A percentile compares a stretch with the other conserved stretches of the same genome.
These are phyloP conservation scores for Hortaea werneckii DNA, from an alignment of 2,329 filamentous ascomycete species.

Conservation along the genomic window DNA sequence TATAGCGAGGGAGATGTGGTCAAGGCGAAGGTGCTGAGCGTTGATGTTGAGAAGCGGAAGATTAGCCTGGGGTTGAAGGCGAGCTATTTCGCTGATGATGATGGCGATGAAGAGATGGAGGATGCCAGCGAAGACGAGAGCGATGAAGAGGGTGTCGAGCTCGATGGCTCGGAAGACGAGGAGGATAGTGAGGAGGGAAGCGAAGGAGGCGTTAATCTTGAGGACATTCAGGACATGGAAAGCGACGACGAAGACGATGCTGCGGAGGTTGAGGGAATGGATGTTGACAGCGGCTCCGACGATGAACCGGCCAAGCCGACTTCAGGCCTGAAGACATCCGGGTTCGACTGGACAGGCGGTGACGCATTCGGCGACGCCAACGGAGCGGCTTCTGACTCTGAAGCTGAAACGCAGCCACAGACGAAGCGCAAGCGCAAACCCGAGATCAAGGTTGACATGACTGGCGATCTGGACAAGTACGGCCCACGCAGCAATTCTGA, in stretches of 20 bases:
- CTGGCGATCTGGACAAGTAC: slow-evolving; percentile 79
- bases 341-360: slow-evolving; percentile 81
- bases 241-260: slow-evolving; percentile 42
- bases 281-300: slow-evolving; percentile 22
- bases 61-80: slow-evolving; percentile 90
- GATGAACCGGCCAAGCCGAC: slow-evolving; percentile 22
- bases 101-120: slow-evolving; percentile 32
- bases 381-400: slow-evolving; percentile 43
- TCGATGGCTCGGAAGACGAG: slow-evolving; percentile 28
- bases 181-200: slow-evolving; percentile 28
- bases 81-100: slow-evolving; percentile 66
- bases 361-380: slow-evolving; percentile 44
- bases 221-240: slow-evolving; percentile 28
- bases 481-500: slow-evolving; percentile 85
- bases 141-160: slow-evolving; percentile 12
- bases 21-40: slow-evolving; percentile 75
- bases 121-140: slow-evolving; percentile 10
- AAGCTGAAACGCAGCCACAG: slow-evolving; percentile 38
- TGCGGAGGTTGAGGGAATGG: slow-evolving; percentile 33
- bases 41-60: slow-evolving; percentile 64
- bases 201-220: slow-evolving; percentile 16
- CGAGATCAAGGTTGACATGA: slow-evolving; percentile 76
- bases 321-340: slow-evolving; percentile 53
- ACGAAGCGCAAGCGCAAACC: slow-evolving; percentile 58
- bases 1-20: slow-evolving; percentile 88